These are phyloP conservation scores for Bondarzewia mesenterica DNA, from an alignment of 1,284 basidiomycete species.

Conservation along the genomic window DNA sequence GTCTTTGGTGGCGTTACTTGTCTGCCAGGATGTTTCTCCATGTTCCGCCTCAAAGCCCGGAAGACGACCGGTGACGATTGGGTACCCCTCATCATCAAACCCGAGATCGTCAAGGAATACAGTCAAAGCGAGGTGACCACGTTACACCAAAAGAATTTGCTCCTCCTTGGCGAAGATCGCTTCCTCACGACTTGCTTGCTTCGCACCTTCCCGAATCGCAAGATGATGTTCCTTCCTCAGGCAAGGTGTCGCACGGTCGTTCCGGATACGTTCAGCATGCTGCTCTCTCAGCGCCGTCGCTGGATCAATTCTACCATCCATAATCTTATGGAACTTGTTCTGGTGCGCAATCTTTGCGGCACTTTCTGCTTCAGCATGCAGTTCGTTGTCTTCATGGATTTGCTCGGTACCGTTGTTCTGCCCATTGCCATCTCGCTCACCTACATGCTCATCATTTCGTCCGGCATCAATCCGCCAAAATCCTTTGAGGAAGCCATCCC, in stretches of 20 bases:
- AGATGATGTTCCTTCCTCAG: slow-evolving; percentile 99
- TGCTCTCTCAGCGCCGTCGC: slow-evolving; percentile 93
- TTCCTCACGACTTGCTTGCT: slow-evolving; percentile 94
- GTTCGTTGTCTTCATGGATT: slow-evolving; percentile 98
- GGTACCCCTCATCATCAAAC: slow-evolving; percentile 96
- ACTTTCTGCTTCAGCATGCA: slow-evolving; percentile 98
- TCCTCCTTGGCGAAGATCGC: slow-evolving; percentile 96
- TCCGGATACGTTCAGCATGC: slow-evolving; percentile 88
- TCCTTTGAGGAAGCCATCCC: slow-evolving; percentile 93
- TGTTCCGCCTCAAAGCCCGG: slow-evolving; percentile 97
- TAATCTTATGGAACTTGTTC: slow-evolving; percentile 98
- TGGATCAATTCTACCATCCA: slow-evolving; percentile 99
- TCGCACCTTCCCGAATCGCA: slow-evolving; percentile 94
- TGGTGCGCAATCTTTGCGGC: slow-evolving; percentile 92
- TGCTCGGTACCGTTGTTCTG: slow-evolving; percentile 91
- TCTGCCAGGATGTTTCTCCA: slow-evolving; percentile 97
- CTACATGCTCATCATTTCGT: slow-evolving; percentile 80
- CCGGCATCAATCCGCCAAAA: slow-evolving; percentile 75
- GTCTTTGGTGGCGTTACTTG: slow-evolving; percentile 99
- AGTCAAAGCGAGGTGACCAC: slow-evolving; percentile 91
- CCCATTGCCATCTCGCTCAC: slow-evolving; percentile 93
- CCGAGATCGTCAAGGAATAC: slow-evolving; percentile 96
- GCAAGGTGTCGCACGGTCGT: slow-evolving; percentile 94
- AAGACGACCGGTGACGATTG: slow-evolving; percentile 87
- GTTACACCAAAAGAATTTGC: slow-evolving; percentile 95